These are phyloP conservation scores for Ceratocystis harringtonii DNA, from an alignment of 2,329 filamentous ascomycete species.

Conservation along the genomic window DNA sequence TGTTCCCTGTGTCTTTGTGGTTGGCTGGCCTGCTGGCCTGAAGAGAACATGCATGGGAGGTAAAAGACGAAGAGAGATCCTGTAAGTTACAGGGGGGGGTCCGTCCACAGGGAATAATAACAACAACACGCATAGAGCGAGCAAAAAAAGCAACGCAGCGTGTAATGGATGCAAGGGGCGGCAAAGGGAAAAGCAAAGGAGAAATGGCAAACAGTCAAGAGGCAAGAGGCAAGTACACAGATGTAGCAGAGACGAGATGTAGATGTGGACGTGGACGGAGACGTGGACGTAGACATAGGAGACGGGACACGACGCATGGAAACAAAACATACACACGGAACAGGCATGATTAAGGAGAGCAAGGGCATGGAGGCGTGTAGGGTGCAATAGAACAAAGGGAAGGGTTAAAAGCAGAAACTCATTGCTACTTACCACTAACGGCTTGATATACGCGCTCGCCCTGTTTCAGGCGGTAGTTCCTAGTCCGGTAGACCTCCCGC, in stretches of 20 bases:
- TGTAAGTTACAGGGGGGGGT: not conserved
- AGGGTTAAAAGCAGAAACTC: too few relatives aligned
- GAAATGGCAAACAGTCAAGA: not conserved
- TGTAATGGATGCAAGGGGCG: not conserved
- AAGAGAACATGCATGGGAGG: too few relatives aligned
- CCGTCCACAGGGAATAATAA: not conserved
- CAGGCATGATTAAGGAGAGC: too few relatives aligned
- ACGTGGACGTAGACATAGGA: not conserved
- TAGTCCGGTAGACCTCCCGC: slow-evolving; percentile 6
- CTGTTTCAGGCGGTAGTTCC: not conserved
- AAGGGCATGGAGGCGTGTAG: too few relatives aligned
- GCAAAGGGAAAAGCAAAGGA: not conserved
- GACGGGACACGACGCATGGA: not conserved
- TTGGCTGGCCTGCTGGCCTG: too few relatives aligned
- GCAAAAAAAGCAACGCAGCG: not conserved
- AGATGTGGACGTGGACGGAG: not conserved
- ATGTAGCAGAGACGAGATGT: not conserved
- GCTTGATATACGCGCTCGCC: slow-evolving; percentile 13
- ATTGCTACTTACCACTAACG: slow-evolving; percentile 9
- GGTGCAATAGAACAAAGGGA: too few relatives aligned
- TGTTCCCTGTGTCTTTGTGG: too few relatives aligned
- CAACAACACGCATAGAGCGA: not conserved
- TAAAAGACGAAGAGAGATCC: not conserved
- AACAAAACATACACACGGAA: not conserved
- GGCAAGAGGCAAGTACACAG: not conserved